phyloP scores from a whole-genome alignment of 2,329 filamentous ascomycete genomes.

The Tympanopsis confertula region DNA sequence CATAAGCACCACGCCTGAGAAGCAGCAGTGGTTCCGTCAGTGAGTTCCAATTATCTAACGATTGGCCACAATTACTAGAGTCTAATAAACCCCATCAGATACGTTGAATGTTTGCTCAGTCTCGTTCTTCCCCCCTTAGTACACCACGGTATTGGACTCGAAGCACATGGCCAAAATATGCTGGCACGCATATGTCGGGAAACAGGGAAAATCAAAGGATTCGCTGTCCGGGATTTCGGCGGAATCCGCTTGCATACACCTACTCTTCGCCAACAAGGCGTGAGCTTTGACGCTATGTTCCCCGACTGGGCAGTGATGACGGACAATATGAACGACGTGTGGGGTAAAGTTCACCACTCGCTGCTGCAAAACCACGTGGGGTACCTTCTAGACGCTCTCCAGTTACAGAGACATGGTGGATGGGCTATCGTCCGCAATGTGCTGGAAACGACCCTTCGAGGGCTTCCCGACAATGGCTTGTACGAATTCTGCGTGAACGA shows the following conservation, averaged over 20 bases:
- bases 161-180: not conserved
- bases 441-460: not conserved
- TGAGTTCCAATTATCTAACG: not conserved
- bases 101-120: constrained; percentile 5
- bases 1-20: not conserved
- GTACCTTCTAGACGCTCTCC: constrained; percentile 4
- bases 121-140: constrained; percentile 7
- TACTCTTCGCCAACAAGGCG: constrained; percentile 2
- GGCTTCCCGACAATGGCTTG: not conserved
- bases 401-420: constrained; percentile 6
- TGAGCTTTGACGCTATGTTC: constrained; percentile 4
- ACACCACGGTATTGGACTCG: constrained; percentile 7
- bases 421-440: constrained; percentile 3
- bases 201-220: not conserved
- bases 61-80: not conserved
- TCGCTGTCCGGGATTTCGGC: not conserved
- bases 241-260: not conserved
- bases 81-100: constrained; percentile 6
- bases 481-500: constrained; percentile 7
- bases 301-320: constrained; percentile 11
- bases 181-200: not conserved
- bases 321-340: constrained; percentile 5
- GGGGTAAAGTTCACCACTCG: constrained; percentile 9
- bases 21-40: not conserved
- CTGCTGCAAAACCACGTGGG: constrained; percentile 9